phyloP scores from a whole-genome alignment of 352 stramenopile genomes.

The Pythium guiyangense region DNA sequence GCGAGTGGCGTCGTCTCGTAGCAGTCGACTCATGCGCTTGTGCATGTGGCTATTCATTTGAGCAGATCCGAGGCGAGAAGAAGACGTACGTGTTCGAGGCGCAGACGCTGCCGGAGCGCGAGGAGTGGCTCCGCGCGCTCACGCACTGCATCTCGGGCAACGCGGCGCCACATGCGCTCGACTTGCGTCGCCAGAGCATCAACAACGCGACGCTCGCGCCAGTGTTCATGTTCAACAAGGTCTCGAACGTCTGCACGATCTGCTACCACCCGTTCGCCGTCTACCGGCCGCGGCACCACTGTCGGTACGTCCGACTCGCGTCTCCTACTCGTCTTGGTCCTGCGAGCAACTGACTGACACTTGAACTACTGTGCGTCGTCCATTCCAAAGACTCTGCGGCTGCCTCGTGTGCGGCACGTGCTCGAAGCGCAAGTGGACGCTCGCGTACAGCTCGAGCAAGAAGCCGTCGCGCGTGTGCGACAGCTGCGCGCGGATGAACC shows the following conservation, averaged over 20 bases:
- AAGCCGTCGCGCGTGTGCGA: slow-evolving; percentile 80
- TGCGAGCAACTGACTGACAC: slow-evolving; percentile 1
- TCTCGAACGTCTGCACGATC: slow-evolving; percentile 83
- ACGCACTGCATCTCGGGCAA: slow-evolving; percentile 70
- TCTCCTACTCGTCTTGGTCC: not conserved
- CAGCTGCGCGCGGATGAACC: slow-evolving; percentile 45
- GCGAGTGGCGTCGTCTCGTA: slow-evolving; percentile 5
- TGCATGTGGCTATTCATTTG: not conserved
- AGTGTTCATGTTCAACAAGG: slow-evolving; percentile 87
- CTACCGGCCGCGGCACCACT: slow-evolving; percentile 81
- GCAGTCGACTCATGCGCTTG: slow-evolving; percentile 2
- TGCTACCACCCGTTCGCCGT: slow-evolving; percentile 80
- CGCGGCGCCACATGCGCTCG: slow-evolving; percentile 28
- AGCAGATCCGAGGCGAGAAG: slow-evolving; percentile 24
- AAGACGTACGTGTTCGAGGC: slow-evolving; percentile 66
- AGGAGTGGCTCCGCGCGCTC: slow-evolving; percentile 81
- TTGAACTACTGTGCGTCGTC: slow-evolving; percentile 3
- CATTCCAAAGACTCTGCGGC: slow-evolving; percentile 56
- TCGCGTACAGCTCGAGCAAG: slow-evolving; percentile 73
- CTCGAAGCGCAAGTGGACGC: slow-evolving; percentile 71
- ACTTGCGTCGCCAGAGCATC: slow-evolving; percentile 62
- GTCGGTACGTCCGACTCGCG: slow-evolving; percentile 35
- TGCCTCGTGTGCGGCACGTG: slow-evolving; percentile 81
- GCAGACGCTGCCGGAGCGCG: slow-evolving; percentile 50
- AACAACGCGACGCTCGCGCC: slow-evolving; percentile 70